phyloP scores from a whole-genome alignment of 805 yeast species.

The Wickerhamomyces bovis region DNA sequence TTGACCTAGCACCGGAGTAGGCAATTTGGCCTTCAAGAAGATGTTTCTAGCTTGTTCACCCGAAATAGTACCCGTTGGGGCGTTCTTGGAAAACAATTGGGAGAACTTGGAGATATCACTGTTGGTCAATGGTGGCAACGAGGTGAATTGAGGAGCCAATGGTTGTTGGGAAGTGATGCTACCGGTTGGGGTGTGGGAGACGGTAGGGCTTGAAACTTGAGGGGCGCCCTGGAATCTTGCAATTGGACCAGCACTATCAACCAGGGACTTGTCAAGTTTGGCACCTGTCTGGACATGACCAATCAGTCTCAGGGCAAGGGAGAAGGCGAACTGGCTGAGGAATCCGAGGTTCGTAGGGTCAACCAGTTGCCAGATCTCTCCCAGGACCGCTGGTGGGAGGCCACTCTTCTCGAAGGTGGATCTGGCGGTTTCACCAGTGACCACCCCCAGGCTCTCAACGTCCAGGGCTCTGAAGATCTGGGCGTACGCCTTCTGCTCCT shows the following conservation, averaged over 20 bases:
- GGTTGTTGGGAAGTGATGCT: slow-evolving; percentile 31
- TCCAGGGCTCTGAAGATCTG: slow-evolving; percentile 76
- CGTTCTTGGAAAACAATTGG: slow-evolving; percentile 68
- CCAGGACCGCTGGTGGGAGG: slow-evolving; percentile 66
- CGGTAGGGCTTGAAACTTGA: neutral
- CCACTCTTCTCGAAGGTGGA: slow-evolving; percentile 82
- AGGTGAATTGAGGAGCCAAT: slow-evolving; percentile 16
- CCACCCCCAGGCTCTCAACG: slow-evolving; percentile 68
- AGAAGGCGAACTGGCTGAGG: slow-evolving; percentile 72
- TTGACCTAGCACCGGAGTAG: slow-evolving; percentile 70
- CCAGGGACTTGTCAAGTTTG: slow-evolving; percentile 46
- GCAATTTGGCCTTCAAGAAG: slow-evolving; percentile 82
- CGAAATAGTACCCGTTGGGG: slow-evolving; percentile 49
- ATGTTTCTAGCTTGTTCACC: slow-evolving; percentile 84
- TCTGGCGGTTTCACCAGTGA: slow-evolving; percentile 85
- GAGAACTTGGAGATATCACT: slow-evolving; percentile 59
- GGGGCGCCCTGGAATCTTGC: slow-evolving; percentile 45
- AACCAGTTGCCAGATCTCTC: slow-evolving; percentile 93
- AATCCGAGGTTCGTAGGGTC: slow-evolving; percentile 86
- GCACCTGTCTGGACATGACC: slow-evolving; percentile 80
- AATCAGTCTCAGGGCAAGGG: slow-evolving; percentile 81
- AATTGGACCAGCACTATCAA: slow-evolving; percentile 54
- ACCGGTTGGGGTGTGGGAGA: slow-evolving; percentile 21
- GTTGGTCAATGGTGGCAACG: slow-evolving; percentile 47
- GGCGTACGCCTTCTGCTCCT: slow-evolving; percentile 72